Evolutionary conservation across 306 rosid genomes (phyloP).

Genomic region (Vachellia pachyceras): DNA sequence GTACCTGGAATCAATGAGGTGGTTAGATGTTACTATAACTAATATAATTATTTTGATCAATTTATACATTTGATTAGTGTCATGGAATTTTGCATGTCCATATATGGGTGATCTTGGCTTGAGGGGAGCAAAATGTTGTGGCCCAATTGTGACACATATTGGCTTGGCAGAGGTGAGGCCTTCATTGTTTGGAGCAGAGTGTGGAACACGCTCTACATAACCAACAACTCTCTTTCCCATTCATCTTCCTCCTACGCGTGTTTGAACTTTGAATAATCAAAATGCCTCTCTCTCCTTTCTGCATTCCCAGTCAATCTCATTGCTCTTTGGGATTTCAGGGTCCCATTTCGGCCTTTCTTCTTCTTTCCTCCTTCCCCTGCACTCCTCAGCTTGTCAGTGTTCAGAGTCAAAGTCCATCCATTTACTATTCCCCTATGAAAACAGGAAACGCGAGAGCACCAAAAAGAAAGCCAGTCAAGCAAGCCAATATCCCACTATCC

Average conservation of each 20-base stretch:
- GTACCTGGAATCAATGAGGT: too few relatives aligned
- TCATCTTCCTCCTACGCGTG: slow-evolving; percentile 29
- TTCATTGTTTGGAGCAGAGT: neutral
- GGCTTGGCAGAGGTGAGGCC: too few relatives aligned
- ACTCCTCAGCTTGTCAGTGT: slow-evolving; percentile 7
- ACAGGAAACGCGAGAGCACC: neutral
- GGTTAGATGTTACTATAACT: too few relatives aligned
- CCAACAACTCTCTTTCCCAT: neutral
- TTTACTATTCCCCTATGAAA: neutral
- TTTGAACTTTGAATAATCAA: slow-evolving; percentile 12
- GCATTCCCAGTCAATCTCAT: neutral
- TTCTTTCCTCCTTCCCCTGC: neutral
- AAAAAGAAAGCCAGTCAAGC: neutral
- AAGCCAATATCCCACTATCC: neutral
- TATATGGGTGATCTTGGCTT: too few relatives aligned
- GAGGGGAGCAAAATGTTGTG: too few relatives aligned
- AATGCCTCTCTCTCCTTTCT: neutral
- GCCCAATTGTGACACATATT: too few relatives aligned
- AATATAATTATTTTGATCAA: too few relatives aligned
- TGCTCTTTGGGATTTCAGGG: neutral
- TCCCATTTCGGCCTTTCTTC: neutral
- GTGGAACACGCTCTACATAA: neutral
- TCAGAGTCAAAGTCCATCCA: neutral
- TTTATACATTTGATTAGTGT: too few relatives aligned
- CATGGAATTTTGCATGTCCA: too few relatives aligned